phyloP scores from a whole-genome alignment of 2,329 filamentous ascomycete species.

The Fusarium burgessii region DNA sequence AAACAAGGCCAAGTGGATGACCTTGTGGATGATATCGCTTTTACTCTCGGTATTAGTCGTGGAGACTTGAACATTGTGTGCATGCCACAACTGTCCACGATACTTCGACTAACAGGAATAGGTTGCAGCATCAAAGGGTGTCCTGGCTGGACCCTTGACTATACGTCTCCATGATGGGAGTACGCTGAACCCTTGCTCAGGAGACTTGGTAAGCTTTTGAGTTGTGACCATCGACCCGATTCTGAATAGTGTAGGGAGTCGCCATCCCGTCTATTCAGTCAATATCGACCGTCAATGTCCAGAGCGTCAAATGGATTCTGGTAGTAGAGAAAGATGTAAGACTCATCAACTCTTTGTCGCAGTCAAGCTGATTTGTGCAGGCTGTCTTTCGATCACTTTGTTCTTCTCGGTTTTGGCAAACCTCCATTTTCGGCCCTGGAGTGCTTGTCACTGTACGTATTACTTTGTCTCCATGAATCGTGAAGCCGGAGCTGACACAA shows the following conservation, averaged over 20 bases:
- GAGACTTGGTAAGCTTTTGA: slow-evolving; percentile 45
- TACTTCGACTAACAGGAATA: slow-evolving; percentile 49
- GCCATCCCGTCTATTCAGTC: slow-evolving; percentile 68
- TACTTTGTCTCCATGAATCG: accelerated
- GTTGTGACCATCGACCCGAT: neutral
- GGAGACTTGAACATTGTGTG: slow-evolving; percentile 77
- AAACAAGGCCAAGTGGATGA: slow-evolving; percentile 76
- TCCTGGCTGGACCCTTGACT: slow-evolving; percentile 70
- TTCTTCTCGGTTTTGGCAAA: slow-evolving; percentile 66
- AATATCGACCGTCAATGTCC: slow-evolving; percentile 63
- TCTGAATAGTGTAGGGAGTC: slow-evolving; percentile 61
- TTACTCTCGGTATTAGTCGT: slow-evolving; percentile 73
- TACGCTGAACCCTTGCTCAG: slow-evolving; percentile 48
- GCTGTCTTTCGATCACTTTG: slow-evolving; percentile 80
- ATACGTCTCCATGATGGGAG: slow-evolving; percentile 61
- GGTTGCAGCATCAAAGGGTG: slow-evolving; percentile 80
- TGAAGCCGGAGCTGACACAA: neutral
- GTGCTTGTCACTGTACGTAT: slow-evolving; percentile 73
- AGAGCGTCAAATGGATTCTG: slow-evolving; percentile 70
- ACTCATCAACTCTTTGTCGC: neutral
- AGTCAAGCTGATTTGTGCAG: slow-evolving; percentile 54
- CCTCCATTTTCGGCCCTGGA: slow-evolving; percentile 63
- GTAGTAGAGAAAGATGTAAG: slow-evolving; percentile 83
- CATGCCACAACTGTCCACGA: neutral
- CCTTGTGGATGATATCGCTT: slow-evolving; percentile 80